Conservation (phyloP, 2,329 filamentous ascomycete genomes). For the Teratosphaeria zuluensis region DNA sequence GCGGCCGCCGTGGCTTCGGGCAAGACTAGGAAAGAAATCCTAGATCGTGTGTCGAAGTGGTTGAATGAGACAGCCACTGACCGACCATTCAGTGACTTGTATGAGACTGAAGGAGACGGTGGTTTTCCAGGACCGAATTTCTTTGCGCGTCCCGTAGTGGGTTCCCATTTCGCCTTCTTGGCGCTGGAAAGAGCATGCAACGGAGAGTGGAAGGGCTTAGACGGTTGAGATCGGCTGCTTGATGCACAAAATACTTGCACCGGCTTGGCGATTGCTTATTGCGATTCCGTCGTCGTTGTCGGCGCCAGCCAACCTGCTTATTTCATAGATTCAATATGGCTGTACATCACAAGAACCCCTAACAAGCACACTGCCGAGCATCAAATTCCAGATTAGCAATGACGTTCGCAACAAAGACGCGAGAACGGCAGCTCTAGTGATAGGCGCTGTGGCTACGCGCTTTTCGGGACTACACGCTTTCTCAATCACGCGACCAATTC, state of each 20-base stretch:
- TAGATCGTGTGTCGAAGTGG: slow-evolving; percentile 67
- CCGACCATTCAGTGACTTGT: slow-evolving; percentile 69
- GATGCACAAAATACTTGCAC: background rate
- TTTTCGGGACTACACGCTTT: background rate
- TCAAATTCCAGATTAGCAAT: background rate
- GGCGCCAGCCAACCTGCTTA: background rate
- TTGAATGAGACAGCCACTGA: slow-evolving; percentile 73
- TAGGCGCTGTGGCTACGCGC: background rate
- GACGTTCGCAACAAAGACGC: background rate
- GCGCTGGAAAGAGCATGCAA: slow-evolving; percentile 68
- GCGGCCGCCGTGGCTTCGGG: slow-evolving; percentile 68
- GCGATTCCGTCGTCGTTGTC: background rate
- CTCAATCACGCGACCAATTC: background rate
- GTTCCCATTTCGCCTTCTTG: slow-evolving; percentile 77
- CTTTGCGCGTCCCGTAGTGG: slow-evolving; percentile 73
- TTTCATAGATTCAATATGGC: background rate
- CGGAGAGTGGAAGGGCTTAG: slow-evolving; percentile 4
- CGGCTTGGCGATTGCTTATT: background rate
- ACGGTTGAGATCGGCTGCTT: background rate
- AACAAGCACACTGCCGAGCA: background rate
- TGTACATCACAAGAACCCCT: background rate
- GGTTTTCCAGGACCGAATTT: slow-evolving; percentile 66
- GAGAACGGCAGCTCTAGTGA: background rate
- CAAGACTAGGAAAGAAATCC: slow-evolving; percentile 58
- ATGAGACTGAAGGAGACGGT: slow-evolving; percentile 68